Conservation (phyloP, 192 early-diverging fungal species). For the Podila epicladia region DNA sequence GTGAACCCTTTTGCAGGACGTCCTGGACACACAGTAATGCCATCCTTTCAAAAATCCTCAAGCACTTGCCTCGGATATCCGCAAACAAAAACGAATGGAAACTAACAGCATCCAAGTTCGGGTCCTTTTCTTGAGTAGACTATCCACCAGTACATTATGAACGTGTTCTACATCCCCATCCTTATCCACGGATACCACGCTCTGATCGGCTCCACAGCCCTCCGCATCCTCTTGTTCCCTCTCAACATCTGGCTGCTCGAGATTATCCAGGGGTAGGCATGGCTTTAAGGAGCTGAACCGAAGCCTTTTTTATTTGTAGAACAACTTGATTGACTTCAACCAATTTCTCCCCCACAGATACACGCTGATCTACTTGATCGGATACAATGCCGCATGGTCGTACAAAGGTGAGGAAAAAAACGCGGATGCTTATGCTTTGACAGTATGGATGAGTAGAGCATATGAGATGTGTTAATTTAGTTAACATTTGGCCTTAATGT, state of each 20-base stretch:
- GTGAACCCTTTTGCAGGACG: conserved; percentile 44
- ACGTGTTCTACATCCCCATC: conserved; percentile 46
- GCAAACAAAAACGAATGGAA: too few relatives aligned
- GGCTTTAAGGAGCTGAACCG: too few relatives aligned
- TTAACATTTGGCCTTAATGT: not conserved
- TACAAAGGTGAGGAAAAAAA: conserved; percentile 30
- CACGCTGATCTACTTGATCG: conserved; percentile 41
- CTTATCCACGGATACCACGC: conserved; percentile 45
- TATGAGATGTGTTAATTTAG: not conserved
- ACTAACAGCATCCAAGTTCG: not conserved
- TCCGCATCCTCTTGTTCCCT: conserved; percentile 41
- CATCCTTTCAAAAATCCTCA: too few relatives aligned
- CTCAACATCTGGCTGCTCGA: conserved; percentile 47
- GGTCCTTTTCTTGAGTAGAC: conserved; percentile 11
- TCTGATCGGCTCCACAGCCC: conserved; percentile 20
- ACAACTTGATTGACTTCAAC: not conserved
- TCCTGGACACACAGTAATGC: conserved; percentile 44
- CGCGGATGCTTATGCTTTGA: not conserved
- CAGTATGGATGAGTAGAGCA: not conserved
- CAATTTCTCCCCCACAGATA: conserved; percentile 5
- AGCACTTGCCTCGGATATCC: not conserved
- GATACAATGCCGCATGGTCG: conserved; percentile 49
- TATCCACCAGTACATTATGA: conserved; percentile 47
- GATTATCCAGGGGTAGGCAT: conserved; percentile 40
- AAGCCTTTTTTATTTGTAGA: not conserved